Conservation (phyloP, 1,139 yeast genomes). For the Pichia sp. region DNA sequence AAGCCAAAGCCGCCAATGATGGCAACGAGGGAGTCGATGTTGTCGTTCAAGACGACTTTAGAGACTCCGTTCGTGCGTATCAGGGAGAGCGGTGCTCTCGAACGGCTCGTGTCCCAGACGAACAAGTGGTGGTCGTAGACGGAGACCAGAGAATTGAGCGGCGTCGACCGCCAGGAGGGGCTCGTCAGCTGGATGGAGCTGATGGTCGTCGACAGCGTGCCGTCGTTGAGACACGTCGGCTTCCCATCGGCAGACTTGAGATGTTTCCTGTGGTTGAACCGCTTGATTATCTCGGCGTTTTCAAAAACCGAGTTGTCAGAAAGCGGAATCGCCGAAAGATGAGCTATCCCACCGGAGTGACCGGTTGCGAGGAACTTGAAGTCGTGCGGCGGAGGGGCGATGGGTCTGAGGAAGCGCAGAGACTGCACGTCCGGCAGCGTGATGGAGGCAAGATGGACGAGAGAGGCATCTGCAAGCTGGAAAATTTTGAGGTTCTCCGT, state of each 20-base stretch:
- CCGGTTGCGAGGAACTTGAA: constrained; percentile 55
- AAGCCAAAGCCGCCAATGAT: constrained; percentile 69
- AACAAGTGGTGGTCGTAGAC: constrained; percentile 62
- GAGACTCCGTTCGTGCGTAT: constrained; percentile 49
- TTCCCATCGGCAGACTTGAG: constrained; percentile 26
- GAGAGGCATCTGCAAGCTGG: constrained; percentile 36
- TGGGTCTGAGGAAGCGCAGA: constrained; percentile 29
- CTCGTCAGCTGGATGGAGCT: constrained; percentile 37
- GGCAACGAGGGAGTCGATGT: constrained; percentile 52
- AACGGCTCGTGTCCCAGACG: constrained; percentile 63
- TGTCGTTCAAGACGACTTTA: constrained; percentile 49
- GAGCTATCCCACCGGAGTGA: constrained; percentile 65
- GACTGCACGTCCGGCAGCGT: constrained; percentile 64
- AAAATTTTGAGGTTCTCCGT: constrained; percentile 59
- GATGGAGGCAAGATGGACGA: constrained; percentile 74
- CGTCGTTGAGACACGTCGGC: constrained; percentile 25
- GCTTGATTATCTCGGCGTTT: constrained; percentile 67
- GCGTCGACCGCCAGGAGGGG: constrained; percentile 40
- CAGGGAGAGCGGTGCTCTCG: constrained; percentile 51
- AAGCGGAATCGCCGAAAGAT: constrained; percentile 61
- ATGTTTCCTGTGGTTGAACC: constrained; percentile 72
- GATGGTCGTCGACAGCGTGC: constrained; percentile 32
- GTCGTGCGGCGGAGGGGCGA: constrained; percentile 18
- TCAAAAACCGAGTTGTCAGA: constrained; percentile 29
- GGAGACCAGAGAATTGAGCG: constrained; percentile 47